Evolutionary conservation across 768 basidiomycete genomes (phyloP), one percentile per base, ranked within the genome.

Genomic region (Termitomyces titanicus): DNA sequence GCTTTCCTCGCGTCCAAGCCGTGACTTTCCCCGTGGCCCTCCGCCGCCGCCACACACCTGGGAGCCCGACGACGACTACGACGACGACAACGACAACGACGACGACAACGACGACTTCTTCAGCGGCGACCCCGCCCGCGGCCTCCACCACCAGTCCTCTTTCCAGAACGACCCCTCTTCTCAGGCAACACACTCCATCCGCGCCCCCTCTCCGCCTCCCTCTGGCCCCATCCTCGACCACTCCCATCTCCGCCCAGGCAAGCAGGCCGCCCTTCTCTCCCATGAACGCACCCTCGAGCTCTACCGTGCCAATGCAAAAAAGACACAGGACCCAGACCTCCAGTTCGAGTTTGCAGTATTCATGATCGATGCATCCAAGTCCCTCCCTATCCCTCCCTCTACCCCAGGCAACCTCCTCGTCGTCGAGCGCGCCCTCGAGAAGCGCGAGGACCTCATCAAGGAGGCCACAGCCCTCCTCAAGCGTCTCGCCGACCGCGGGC

Each of bases 311-410:
- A 99, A 99, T 71, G 97, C 96, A 31, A 97, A 96, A 76, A 98
- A 98, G 75, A 97, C 95, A 0, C 94, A 97, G 74, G 94, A 98
- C 70, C 95, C 96, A 0, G 93, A 98, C 65, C 76, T 98, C 53
- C 95, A 96, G 68, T 98, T 94, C 77, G 97, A 99, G 69, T 98
- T 99, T 63, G 93, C 96, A 38, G 92, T 95, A 9, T 98, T 98
- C 79, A 94, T 98, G 90, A 89, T 99, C 67, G 97, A 98, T 66
- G 93, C 95, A 47, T 91, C 94, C 47, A 97, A 96, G 72, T 85
- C 88, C 2, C 83, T 94, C 68, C 88, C 88, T 39, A 85, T 91
- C 54, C 91, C 92, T 5, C 74, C 73, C 3, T 79, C 74, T 15
- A 86, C 87, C 2, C 79, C 83, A 0, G 87, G 83, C 29, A 91